phyloP scores from a whole-genome alignment of 257 asterid genomes.

The Agastache rugosa region DNA sequence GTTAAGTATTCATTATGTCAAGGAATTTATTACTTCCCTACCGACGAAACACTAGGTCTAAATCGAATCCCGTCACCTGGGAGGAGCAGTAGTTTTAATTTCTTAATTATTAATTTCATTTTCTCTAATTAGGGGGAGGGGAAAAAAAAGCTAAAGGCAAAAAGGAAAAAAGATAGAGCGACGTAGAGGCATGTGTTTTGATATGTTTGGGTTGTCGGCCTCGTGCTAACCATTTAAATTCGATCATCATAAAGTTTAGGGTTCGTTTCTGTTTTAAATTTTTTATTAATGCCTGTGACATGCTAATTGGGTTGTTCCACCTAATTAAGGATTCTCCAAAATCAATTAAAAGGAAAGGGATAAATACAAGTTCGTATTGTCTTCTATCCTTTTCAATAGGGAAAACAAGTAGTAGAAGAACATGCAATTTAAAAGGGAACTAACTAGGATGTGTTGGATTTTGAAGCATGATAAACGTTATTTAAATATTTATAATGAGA shows the following conservation, averaged over 20 bases:
- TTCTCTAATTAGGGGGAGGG: neutral
- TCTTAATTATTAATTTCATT: neutral
- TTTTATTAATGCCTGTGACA: neutral
- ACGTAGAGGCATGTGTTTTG: slow-evolving; percentile 25
- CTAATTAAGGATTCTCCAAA: slow-evolving; percentile 21
- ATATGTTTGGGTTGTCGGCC: slow-evolving; percentile 48
- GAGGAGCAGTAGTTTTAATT: slow-evolving; percentile 22
- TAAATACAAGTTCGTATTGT: neutral
- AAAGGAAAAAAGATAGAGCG: neutral
- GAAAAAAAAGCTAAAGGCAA: slow-evolving; percentile 2
- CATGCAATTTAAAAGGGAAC: too few relatives aligned
- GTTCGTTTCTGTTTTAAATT: slow-evolving; percentile 26
- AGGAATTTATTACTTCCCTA: neutral
- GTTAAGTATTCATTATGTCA: neutral
- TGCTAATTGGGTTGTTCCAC: slow-evolving; percentile 2
- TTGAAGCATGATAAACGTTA: too few relatives aligned
- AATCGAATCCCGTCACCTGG: slow-evolving; percentile 46
- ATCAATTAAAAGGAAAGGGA: neutral
- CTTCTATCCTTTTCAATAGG: neutral
- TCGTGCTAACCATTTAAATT: slow-evolving; percentile 46
- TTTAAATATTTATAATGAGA: too few relatives aligned
- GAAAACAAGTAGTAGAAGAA: neutral
- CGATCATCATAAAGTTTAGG: slow-evolving; percentile 29
- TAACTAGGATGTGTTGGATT: too few relatives aligned
- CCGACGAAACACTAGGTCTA: slow-evolving; percentile 15